Base-by-base conservation (phyloP, 768 basidiomycete species). In the Kwoniella heveanensis region DNA sequence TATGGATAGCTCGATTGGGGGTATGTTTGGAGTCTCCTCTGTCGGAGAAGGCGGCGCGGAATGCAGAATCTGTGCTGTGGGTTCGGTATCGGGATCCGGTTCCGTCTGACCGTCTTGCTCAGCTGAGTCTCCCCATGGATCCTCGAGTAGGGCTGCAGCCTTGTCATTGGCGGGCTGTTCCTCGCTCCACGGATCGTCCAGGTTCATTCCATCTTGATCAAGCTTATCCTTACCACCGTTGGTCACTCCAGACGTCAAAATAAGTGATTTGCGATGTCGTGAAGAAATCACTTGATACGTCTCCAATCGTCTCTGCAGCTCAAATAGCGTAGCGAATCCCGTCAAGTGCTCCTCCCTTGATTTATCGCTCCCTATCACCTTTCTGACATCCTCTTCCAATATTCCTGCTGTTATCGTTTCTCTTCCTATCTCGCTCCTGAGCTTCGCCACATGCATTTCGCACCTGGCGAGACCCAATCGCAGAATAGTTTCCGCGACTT, bases 1-100 rank as follows among this genome's bases (percentile, higher is more conserved):
- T 10, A 80, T 70, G 10, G 86, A 82, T 22, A 95, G 84, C 1
- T 85, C 71, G 26, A 79, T 53, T 1, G 60, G 13, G 9, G 47
- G 39, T 17, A 44, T 0, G 24, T 8, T 25, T 21, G 26, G 44
- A 8, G 12, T 32, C 19, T n/a, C 9, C 26, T 57, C 46, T 5
- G 5, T 22, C 1, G 58, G 50, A 2, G 51, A 47, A 10, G 52
- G 48, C 13, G 52, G 37, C 21, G 47, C 53, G 8, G 29, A 12
- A 4, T 49, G 48, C 5, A 49, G 17, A 5, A 22, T 22, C 22
- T 4, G 48, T 26, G 48, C 5, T 24, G 48, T 9, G 2, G 48
- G 5, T 19, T 8, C 9, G 6, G 8, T 44, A 17, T 26, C 22
- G 22, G 48, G 15, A 4, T 22, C 10, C 6, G 5, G 21, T 53